phyloP scores from a whole-genome alignment of 2,329 filamentous ascomycete species.

The Mycogone perniciosa region DNA sequence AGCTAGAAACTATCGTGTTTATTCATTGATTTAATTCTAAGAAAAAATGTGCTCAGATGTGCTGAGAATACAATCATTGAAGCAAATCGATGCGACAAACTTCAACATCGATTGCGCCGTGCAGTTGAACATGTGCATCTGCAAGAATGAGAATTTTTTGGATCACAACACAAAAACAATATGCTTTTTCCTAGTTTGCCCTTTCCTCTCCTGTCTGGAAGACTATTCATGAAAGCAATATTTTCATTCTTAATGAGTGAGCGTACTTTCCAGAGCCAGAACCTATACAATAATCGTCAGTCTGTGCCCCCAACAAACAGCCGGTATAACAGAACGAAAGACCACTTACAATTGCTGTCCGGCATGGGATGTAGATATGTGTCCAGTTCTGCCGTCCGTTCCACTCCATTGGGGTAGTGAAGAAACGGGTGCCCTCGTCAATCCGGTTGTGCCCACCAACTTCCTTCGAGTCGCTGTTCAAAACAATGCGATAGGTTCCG shows the following conservation, averaged over 20 bases:
- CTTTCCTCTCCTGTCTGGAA: not conserved
- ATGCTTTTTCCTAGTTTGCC: not conserved
- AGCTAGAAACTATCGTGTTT: not conserved
- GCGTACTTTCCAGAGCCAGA: constrained; percentile 3
- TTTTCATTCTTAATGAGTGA: not conserved
- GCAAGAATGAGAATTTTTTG: too few species aligned
- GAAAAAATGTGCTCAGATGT: too few species aligned
- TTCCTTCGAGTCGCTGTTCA: constrained; percentile 71
- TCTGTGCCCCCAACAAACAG: not conserved
- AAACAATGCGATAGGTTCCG: constrained; percentile 80
- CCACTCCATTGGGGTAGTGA: constrained; percentile 86
- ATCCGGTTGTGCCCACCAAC: constrained; percentile 78
- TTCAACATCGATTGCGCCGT: too few species aligned
- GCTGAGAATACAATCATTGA: too few species aligned
- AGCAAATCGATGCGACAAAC: too few species aligned
- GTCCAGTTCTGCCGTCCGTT: constrained; percentile 85
- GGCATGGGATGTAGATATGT: constrained; percentile 81
- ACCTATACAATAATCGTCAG: constrained; percentile 4
- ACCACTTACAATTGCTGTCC: constrained; percentile 69
- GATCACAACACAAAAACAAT: too few species aligned
- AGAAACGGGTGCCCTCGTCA: constrained; percentile 76
- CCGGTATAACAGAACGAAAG: not conserved
- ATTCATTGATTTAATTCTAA: too few species aligned
- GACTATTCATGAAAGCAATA: not conserved
- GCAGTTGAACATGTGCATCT: too few species aligned